Conservation (phyloP, 495 filamentous ascomycete species). For the Saxispiralis lemnorum region DNA sequence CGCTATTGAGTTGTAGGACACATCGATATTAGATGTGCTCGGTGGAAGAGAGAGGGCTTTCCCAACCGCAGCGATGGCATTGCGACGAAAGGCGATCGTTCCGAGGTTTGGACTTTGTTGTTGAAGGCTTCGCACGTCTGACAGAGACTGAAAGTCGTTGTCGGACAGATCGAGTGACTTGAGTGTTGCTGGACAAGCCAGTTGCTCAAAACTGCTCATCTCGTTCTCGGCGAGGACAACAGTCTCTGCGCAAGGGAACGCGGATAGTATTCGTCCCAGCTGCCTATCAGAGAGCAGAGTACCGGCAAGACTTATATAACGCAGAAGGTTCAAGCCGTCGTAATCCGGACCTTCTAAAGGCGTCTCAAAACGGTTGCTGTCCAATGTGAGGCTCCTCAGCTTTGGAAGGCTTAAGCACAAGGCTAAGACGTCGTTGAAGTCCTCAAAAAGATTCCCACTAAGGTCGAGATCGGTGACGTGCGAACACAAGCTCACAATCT, state of each 20-base stretch:
- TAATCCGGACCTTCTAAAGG: not conserved
- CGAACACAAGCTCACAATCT: slow-evolving; percentile 18
- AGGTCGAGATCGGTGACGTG: slow-evolving; percentile 71
- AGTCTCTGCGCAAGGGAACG: slow-evolving; percentile 41
- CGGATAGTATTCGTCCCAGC: no score
- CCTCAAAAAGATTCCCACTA: slow-evolving; percentile 62
- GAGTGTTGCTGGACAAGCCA: slow-evolving; percentile 28
- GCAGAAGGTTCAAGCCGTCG: slow-evolving; percentile 27
- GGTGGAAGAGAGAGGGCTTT: not conserved
- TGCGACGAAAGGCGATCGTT: slow-evolving; percentile 29
- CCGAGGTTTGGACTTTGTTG: slow-evolving; percentile 40
- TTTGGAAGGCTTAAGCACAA: slow-evolving; percentile 50
- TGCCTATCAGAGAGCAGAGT: slow-evolving; percentile 33
- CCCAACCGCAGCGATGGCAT: slow-evolving; percentile 20
- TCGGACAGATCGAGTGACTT: slow-evolving; percentile 52
- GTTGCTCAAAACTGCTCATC: slow-evolving; percentile 16
- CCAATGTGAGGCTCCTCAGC: slow-evolving; percentile 48
- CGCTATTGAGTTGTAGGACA: slow-evolving; percentile 62
- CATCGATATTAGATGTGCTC: slow-evolving; percentile 44
- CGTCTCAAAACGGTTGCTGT: slow-evolving; percentile 24
- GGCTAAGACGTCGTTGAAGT: slow-evolving; percentile 41
- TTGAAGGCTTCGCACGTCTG: slow-evolving; percentile 27
- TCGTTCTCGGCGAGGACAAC: slow-evolving; percentile 41
- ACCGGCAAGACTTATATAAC: slow-evolving; percentile 54
- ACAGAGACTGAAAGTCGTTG: slow-evolving; percentile 51